A percentile compares a stretch with the other conserved stretches of the same genome.
Evolutionary conservation across 176 grass and related monocot species (phyloP).

Genomic region (Poa pratensis): DNA sequence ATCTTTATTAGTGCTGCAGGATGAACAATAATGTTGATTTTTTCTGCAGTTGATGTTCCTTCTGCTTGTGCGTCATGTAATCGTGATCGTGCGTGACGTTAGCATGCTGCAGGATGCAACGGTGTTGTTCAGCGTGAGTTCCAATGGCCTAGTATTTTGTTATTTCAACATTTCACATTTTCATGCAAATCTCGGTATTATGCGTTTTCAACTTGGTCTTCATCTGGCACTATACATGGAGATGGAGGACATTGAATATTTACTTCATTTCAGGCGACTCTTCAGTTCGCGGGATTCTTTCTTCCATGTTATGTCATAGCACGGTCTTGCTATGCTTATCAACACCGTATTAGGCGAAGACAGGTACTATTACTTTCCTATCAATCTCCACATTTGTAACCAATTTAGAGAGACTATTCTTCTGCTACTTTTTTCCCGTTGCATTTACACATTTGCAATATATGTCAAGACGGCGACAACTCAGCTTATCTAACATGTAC

Average conservation of each 20-base stretch:
- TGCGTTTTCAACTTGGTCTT: slow-evolving; percentile 19
- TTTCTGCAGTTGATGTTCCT: slow-evolving; percentile 83
- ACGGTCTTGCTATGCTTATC: slow-evolving; percentile 76
- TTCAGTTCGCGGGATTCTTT: slow-evolving; percentile 86
- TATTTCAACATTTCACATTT: neutral
- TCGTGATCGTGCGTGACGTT: slow-evolving; percentile 75
- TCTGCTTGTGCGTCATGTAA: slow-evolving; percentile 78
- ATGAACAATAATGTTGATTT: neutral
- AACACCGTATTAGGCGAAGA: slow-evolving; percentile 66
- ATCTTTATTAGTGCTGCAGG: neutral
- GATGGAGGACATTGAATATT: neutral
- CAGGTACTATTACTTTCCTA: slow-evolving; percentile 57
- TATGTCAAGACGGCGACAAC: neutral
- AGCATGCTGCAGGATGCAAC: slow-evolving; percentile 85
- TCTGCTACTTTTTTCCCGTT: neutral
- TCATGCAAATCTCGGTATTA: neutral
- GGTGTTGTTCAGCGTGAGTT: slow-evolving; percentile 84
- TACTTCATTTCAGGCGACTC: slow-evolving; percentile 65
- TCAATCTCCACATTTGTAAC: neutral
- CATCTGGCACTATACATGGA: neutral
- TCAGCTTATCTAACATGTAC: neutral
- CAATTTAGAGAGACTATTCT: neutral
- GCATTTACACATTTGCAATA: slow-evolving; percentile 1
- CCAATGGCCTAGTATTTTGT: neutral
- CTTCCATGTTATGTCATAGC: slow-evolving; percentile 96